phyloP scores from a whole-genome alignment of 2,329 filamentous ascomycete genomes.

The Trichoderma endophyticum region DNA sequence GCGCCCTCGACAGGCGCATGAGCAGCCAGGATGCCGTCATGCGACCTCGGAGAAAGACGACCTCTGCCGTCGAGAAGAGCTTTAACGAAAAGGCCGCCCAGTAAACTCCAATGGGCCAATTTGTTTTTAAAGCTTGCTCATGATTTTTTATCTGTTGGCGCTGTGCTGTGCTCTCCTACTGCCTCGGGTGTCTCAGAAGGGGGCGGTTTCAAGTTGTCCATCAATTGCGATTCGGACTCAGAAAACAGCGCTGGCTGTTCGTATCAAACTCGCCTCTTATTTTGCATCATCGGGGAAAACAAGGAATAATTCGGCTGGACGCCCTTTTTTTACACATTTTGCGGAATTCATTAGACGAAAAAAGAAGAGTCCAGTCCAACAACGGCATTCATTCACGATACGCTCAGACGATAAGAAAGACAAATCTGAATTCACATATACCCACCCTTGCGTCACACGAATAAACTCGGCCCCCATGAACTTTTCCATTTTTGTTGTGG shows the following conservation, averaged over 20 bases:
- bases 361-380: not conserved
- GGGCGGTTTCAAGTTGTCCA: too few species aligned
- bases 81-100: slow-evolving; percentile 34
- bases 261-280: not conserved
- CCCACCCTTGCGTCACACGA: not conserved
- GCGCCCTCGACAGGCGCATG: slow-evolving; percentile 83
- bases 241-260: not conserved
- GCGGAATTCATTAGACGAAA: not conserved
- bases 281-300: not conserved
- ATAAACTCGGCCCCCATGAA: not conserved
- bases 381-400: slow-evolving; percentile 5
- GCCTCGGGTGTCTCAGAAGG: not conserved
- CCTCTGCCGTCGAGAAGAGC: slow-evolving; percentile 37
- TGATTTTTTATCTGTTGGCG: not conserved
- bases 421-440: not conserved
- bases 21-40: slow-evolving; percentile 84
- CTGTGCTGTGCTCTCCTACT: not conserved
- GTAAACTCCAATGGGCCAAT: not conserved
- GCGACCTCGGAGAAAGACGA: slow-evolving; percentile 47
- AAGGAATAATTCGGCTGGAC: not conserved
- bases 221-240: not conserved
- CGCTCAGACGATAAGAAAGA: not conserved
- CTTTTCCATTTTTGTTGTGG: not conserved
- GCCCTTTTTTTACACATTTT: not conserved
- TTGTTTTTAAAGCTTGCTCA: not conserved